Evolutionary conservation across 2,329 filamentous ascomycete genomes (phyloP).

Genomic region (Hypoxylon rubiginosum): DNA sequence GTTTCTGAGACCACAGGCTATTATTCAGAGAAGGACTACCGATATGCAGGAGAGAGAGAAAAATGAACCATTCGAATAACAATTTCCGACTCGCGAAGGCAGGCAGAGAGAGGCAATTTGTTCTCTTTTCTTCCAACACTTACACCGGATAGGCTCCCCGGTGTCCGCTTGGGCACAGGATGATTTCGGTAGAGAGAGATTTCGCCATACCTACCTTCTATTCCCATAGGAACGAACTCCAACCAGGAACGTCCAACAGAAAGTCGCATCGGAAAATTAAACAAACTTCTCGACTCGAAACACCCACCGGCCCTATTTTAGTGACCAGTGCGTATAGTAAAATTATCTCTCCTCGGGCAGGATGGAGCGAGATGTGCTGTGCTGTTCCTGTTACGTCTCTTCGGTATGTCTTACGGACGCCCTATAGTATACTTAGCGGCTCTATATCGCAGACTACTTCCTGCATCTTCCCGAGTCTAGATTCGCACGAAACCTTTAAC

Average conservation of each 20-base stretch:
- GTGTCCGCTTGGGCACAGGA: slow-evolving; percentile 19
- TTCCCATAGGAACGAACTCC: not conserved
- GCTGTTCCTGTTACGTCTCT: not conserved
- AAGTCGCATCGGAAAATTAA: slow-evolving; percentile 18
- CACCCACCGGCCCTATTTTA: slow-evolving; percentile 12
- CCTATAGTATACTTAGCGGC: slow-evolving; percentile 15
- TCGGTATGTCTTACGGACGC: slow-evolving; percentile 17
- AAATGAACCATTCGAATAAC: slow-evolving; percentile 4
- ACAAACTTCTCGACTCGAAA: slow-evolving; percentile 19
- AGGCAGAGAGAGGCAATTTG: slow-evolving; percentile 25
- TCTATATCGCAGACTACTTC: slow-evolving; percentile 29
- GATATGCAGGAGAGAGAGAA: slow-evolving; percentile 31
- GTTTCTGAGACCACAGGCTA: slow-evolving; percentile 28
- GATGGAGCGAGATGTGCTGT: slow-evolving; percentile 15
- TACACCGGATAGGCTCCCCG: slow-evolving; percentile 38
- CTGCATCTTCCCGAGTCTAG: slow-evolving; percentile 38
- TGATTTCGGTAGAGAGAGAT: slow-evolving; percentile 28
- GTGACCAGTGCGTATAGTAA: slow-evolving; percentile 15
- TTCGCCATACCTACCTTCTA: not conserved
- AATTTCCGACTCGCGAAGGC: slow-evolving; percentile 24
- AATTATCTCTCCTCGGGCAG: slow-evolving; percentile 15
- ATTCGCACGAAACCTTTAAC: slow-evolving; percentile 21
- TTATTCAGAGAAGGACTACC: slow-evolving; percentile 21
- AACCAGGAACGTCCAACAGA: not conserved
- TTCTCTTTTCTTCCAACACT: slow-evolving; percentile 6